Percentiles rank a stretch among this genome's conserved stretches.
These are phyloP conservation scores for Aschersonia sp. DNA, from an alignment of 2,329 filamentous ascomycete genomes.

Conservation along the genomic window DNA sequence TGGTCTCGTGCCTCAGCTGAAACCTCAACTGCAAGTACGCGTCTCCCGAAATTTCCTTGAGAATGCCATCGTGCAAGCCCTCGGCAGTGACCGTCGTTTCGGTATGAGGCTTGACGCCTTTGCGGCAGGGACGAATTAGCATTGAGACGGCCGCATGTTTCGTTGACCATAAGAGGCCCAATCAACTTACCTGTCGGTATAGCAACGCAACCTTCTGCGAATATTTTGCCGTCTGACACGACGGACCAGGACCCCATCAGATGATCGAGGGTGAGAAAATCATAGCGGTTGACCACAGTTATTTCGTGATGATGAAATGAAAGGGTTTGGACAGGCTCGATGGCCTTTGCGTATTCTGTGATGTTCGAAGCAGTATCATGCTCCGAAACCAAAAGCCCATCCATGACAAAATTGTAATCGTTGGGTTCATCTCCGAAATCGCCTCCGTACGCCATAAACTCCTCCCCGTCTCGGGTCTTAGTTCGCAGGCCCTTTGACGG, in stretches of 20 bases:
- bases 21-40: constrained; percentile 36
- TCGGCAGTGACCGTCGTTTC: constrained; percentile 19
- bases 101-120: constrained; percentile 28
- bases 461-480: constrained; percentile 24
- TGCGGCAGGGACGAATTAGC: background rate
- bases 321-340: constrained; percentile 41
- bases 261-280: constrained; percentile 36
- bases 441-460: constrained; percentile 43
- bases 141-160: background rate
- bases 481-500: constrained; percentile 23
- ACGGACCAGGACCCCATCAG: constrained; percentile 28
- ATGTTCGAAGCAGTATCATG: constrained; percentile 37
- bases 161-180: background rate
- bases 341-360: constrained; percentile 40
- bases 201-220: constrained; percentile 18
- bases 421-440: constrained; percentile 48
- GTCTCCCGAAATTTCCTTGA: constrained; percentile 16
- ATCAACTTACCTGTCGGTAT: constrained; percentile 24
- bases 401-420: constrained; percentile 44
- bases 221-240: constrained; percentile 20
- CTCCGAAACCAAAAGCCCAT: constrained; percentile 31
- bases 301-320: constrained; percentile 25
- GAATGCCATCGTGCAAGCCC: constrained; percentile 12
- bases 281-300: constrained; percentile 37
- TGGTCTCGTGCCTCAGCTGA: constrained; percentile 22